Evolutionary conservation across 1,284 basidiomycete species (phyloP), one percentile per base, ranked within the genome.

Genomic region (Sanguinoderma infundibulare): DNA sequence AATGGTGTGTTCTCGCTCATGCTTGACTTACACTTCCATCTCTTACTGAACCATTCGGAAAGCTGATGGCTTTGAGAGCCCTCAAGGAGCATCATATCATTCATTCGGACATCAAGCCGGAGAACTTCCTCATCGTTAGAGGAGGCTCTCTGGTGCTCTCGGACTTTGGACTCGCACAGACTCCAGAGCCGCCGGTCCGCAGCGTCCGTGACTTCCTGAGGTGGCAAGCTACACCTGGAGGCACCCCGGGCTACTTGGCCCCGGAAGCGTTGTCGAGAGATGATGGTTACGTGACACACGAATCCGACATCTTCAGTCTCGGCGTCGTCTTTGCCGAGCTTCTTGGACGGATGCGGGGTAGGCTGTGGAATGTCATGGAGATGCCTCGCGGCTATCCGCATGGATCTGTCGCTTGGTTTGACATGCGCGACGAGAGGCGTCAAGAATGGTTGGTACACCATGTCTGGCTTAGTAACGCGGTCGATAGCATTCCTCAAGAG

Each of bases 31-130:
- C 28, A 8, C 10, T 15, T 15, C 14, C 9, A 15, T 8, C 28
- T 8, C 5, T 7, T 20, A 30, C 28, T 14, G 4, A 17, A 7
- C 0, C 9, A 5, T 7, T 1, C 3, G 4, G 8, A 5, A 20
- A 65, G 63, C 49, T 65, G 14, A 15, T 46, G 1, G 54, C 60
- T 3, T 2, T 62, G 15, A 22, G 34, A 6, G 56, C 59, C 38
- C 58, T 88, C 60, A 84, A 88, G 67, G 72, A 74, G 2, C 82
- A 82, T 70, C 86, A 85, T 57, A 83, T 89, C 52, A 83, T 85
- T 53, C 87, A 90, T 70, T 82, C 87, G 32, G 87, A 90, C 69
- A 77, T 90, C 64, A 90, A 90, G 71, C 87, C 87, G 0, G 87
- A 87, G 66, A 90, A 90, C 71, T 72, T 87, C 28, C 74, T 88